Conservation (phyloP, 768 basidiomycete species). For the Trametes meyenii region DNA sequence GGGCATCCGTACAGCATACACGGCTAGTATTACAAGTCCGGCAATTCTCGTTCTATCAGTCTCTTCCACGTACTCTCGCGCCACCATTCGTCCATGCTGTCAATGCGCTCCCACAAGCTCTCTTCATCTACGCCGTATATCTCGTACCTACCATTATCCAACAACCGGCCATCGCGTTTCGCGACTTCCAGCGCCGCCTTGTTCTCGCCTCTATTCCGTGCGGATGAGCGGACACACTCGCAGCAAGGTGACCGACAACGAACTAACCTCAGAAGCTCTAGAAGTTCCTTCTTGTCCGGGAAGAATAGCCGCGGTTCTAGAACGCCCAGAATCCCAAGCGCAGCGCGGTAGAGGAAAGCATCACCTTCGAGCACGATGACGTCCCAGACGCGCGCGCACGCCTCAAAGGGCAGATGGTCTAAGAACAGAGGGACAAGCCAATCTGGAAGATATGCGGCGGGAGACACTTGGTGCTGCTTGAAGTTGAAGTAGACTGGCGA, state of each 20-base stretch:
- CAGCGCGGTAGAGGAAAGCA: constrained; percentile 83
- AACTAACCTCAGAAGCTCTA: constrained; percentile 74
- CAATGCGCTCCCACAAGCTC: constrained; percentile 79
- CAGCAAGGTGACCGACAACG: not conserved
- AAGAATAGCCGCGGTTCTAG: constrained; percentile 88
- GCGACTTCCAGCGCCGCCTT: constrained; percentile 84
- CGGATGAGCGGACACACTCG: not conserved
- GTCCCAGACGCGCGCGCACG: constrained; percentile 89
- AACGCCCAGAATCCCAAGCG: constrained; percentile 80
- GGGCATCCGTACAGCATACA: not conserved
- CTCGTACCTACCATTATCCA: constrained; percentile 79
- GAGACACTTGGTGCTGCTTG: constrained; percentile 90
- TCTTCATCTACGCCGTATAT: constrained; percentile 89
- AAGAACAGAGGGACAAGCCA: constrained; percentile 85
- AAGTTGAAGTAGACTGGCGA: constrained; percentile 89
- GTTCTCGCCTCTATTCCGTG: constrained; percentile 66
- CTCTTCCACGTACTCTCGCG: constrained; percentile 88
- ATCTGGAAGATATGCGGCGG: constrained; percentile 76
- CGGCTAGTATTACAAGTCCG: constrained; percentile 51
- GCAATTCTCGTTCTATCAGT: constrained; percentile 80
- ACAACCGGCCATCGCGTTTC: constrained; percentile 60
- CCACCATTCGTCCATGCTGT: constrained; percentile 90
- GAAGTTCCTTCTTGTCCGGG: constrained; percentile 76
- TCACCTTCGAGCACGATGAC: constrained; percentile 87
- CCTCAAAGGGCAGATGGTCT: constrained; percentile 88